Conservation (phyloP, 805 yeast species). For the Candida suzukii region DNA sequence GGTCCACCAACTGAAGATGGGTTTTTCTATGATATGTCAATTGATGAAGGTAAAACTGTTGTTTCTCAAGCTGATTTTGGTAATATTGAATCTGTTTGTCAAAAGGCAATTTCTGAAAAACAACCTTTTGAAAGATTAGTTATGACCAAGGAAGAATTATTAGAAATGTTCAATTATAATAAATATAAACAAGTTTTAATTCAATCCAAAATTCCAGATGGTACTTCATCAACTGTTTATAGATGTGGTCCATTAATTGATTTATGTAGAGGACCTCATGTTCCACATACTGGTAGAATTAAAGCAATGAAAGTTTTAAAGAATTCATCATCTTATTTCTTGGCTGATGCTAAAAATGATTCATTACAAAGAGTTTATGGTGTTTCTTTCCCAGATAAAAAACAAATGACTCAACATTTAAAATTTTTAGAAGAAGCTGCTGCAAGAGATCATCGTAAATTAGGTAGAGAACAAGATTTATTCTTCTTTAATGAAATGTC, state of each 20-base stretch:
- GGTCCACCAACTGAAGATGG: conserved; percentile 99
- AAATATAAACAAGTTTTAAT: conserved; percentile 90
- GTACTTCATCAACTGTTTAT: conserved; percentile 92
- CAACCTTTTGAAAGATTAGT: conserved; percentile 92
- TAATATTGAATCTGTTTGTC: conserved; percentile 77
- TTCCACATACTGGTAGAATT: conserved; percentile 94
- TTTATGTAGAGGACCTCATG: conserved; percentile 95
- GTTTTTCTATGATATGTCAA: conserved; percentile 93
- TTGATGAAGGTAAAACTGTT: conserved; percentile 65
- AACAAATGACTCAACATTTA: conserved; percentile 88
- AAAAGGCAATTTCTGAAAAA: conserved; percentile 88
- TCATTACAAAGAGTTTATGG: conserved; percentile 97
- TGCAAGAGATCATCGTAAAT: conserved; percentile 90
- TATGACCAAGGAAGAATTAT: conserved; percentile 83
- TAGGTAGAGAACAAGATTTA: conserved; percentile 94
- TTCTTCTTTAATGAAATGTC: conserved; percentile 94
- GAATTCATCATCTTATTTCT: conserved; percentile 92
- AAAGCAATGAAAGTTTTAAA: conserved; percentile 91
- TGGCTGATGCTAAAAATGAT: conserved; percentile 89
- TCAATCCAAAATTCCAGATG: conserved; percentile 86
- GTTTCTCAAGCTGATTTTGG: conserved; percentile 81
- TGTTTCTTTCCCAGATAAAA: conserved; percentile 97
- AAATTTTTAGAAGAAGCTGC: conserved; percentile 95
- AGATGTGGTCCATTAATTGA: conserved; percentile 97
- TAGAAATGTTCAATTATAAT: conserved; percentile 92